Conservation (phyloP, 352 stramenopile species). For the Phytophthora lateralis region DNA sequence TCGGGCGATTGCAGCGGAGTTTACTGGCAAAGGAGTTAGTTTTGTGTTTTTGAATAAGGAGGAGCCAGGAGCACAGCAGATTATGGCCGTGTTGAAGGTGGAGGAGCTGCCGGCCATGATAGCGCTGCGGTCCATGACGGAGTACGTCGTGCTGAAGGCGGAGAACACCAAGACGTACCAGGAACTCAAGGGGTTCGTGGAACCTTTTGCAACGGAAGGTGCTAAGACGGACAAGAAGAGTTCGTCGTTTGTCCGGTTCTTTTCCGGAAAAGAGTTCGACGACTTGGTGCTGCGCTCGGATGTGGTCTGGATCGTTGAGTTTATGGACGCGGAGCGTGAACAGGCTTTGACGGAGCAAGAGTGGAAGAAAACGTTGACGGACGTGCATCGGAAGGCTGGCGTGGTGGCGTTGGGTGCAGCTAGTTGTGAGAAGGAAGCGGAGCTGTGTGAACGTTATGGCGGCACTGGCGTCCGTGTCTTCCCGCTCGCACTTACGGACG, state of each 20-base stretch:
- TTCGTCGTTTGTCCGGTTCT: constrained; percentile 40
- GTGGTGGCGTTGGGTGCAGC: constrained; percentile 64
- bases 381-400: constrained; percentile 63
- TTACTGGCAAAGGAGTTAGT: constrained; percentile 43
- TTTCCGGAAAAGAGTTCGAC: constrained; percentile 57
- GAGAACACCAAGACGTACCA: constrained; percentile 62
- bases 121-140: constrained; percentile 44
- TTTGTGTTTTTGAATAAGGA: constrained; percentile 64
- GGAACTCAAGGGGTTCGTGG: constrained; percentile 60
- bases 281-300: constrained; percentile 51
- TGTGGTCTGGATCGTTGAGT: constrained; percentile 71
- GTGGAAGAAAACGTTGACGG: constrained; percentile 55
- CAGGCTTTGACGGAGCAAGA: constrained; percentile 33
- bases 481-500: constrained; percentile 37
- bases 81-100: constrained; percentile 41
- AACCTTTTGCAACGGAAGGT: constrained; percentile 41
- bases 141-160: constrained; percentile 33
- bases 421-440: constrained; percentile 50
- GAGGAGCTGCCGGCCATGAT: constrained; percentile 54
- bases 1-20: constrained; percentile 64
- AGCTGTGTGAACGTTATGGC: constrained; percentile 57
- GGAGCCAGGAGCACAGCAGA: constrained; percentile 32
- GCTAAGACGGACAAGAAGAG: constrained; percentile 24
- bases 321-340: constrained; percentile 50
- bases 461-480: constrained; percentile 61